Evolutionary conservation across 2,329 filamentous ascomycete species (phyloP).

Genomic region (Didymellaceae sp.): DNA sequence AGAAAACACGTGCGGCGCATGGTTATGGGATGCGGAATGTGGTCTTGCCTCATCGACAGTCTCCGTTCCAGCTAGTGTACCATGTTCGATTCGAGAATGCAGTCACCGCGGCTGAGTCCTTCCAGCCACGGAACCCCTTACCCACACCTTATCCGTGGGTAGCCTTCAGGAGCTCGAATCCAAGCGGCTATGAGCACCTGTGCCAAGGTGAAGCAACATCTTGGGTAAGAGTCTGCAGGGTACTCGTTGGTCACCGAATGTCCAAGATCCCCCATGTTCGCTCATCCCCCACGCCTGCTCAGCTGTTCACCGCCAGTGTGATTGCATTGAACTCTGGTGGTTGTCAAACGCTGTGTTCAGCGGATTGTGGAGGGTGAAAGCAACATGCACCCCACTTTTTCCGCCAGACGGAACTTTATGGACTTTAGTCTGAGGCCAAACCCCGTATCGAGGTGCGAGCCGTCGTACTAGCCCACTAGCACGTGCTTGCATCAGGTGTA

Average conservation of each 20-base stretch:
- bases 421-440: not conserved
- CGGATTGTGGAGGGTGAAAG: not conserved
- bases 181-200: not conserved
- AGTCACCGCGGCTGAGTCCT: not conserved
- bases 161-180: not conserved
- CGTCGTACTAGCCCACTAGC: not conserved
- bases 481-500: conserved; percentile 1
- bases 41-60: too few relatives aligned
- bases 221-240: not conserved
- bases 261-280: too few relatives aligned
- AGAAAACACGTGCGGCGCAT: too few relatives aligned
- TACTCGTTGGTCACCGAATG: too few relatives aligned
- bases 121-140: not conserved
- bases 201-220: not conserved
- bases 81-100: too few relatives aligned
- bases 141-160: not conserved
- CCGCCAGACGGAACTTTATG: not conserved
- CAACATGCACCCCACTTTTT: conserved; percentile 1
- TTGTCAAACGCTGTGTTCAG: not conserved
- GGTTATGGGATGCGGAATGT: too few relatives aligned
- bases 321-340: not conserved
- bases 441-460: conserved; percentile 9
- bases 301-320: conserved; percentile 10
- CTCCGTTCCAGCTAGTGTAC: too few relatives aligned
- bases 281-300: too few relatives aligned